Base-by-base conservation (phyloP, 495 filamentous ascomycete genomes). In the Choiromyces venosus region DNA sequence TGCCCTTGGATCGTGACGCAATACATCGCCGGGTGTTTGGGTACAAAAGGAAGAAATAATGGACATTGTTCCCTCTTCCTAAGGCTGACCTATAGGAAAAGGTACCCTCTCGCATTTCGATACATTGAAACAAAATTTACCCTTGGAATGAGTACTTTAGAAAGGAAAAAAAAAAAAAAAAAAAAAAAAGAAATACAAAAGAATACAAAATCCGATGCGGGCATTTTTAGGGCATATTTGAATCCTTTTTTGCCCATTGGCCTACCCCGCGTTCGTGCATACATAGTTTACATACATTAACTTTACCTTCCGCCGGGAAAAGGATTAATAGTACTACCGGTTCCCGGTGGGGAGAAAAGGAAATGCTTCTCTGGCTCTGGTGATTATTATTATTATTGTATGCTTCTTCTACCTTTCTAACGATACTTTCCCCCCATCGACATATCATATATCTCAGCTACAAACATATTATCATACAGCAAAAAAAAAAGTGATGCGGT, bases 391-490 rank as follows among this genome's bases (percentile, higher is more conserved):
- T 61, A 61, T 61, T 61, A 29, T 61, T 61, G 4, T 25, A 29
- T 29, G n/a, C 52, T 29, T 61, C 52, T 61, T 29, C n/a, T 6
- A 16, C 10, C 29, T 29, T 25, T 61, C n/a, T 14, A n/a, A 14
- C n/a, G 25, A 29, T 9, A 61, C 52, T 61, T 61, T 12, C 52
- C n/a, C 14, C 10, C 52, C 52, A 61, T 61, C 52, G 29, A 29
- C 52, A 61, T 61, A 61, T 61, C 52, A 61, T 61, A 61, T 61
- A 61, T 29, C 52, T 29, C 52, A 25, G 52, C 52, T 61, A 61
- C 25, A 25, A 61, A 14, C 25, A 29, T 61, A 10, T 29, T 25
- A 3, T n/a, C 21, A 9, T 46, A 9, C 44, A 25, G 46, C 7
- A 6, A 4, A 29, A 56, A 12, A 29, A 52, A 52, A 25, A 61